These are phyloP conservation scores for Catharanthus roseus DNA, from an alignment of 257 asterid species.

Conservation along the genomic window DNA sequence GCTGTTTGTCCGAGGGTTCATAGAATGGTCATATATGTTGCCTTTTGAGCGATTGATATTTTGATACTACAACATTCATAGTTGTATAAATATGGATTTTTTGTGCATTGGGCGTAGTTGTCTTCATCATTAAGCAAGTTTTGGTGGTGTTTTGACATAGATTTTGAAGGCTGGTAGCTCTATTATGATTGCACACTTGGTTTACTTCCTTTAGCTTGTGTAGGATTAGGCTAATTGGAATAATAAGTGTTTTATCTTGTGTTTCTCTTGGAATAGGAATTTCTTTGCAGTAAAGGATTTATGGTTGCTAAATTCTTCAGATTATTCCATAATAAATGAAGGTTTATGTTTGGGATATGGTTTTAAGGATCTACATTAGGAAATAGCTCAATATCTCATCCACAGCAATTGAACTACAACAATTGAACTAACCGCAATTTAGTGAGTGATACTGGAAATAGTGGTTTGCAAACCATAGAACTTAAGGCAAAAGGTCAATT, in stretches of 20 bases:
- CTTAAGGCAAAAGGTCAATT: neutral
- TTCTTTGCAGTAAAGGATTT: neutral
- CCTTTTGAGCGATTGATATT: too few species aligned
- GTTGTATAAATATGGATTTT: neutral
- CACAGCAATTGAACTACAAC: too few species aligned
- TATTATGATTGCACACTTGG: too few species aligned
- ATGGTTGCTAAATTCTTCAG: neutral
- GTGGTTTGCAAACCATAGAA: neutral
- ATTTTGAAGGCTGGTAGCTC: too few species aligned
- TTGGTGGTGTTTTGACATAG: too few species aligned
- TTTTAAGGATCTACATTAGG: too few species aligned
- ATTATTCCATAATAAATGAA: neutral
- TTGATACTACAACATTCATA: neutral
- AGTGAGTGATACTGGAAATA: neutral
- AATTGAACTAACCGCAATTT: neutral
- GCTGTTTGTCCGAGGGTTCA: too few species aligned
- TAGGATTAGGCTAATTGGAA: neutral
- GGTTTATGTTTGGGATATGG: neutral
- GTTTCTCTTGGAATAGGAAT: neutral
- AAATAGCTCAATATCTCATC: neutral
- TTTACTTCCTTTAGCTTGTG: neutral
- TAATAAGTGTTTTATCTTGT: neutral
- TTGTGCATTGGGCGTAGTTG: neutral
- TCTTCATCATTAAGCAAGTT: too few species aligned
- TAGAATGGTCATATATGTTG: neutral